Conservation (phyloP, 208 protist genomes). For the Trypanosoma lewisi region DNA sequence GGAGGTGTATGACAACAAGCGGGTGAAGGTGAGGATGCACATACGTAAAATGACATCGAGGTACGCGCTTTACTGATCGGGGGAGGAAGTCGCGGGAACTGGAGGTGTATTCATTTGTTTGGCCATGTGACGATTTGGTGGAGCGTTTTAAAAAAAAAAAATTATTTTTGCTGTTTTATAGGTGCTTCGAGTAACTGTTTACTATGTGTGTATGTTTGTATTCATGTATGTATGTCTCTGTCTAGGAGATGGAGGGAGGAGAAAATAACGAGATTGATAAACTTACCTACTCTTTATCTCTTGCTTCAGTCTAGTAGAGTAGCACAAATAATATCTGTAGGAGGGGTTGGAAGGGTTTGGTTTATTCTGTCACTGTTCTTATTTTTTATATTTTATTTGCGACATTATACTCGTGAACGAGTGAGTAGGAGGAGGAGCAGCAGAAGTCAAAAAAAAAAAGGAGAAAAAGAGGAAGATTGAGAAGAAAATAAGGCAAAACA, state of each 20-base stretch:
- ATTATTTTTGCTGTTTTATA: not conserved
- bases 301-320: too few relatives aligned
- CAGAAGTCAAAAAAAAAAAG: slow-evolving; percentile 9
- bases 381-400: too few relatives aligned
- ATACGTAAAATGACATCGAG: slow-evolving; percentile 81
- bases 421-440: too few relatives aligned
- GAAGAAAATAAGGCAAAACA: not conserved
- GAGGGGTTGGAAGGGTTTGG: not conserved
- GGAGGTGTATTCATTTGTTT: not conserved
- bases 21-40: slow-evolving; percentile 91
- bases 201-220: too few relatives aligned
- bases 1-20: slow-evolving; percentile 93
- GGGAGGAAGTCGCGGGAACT: not conserved
- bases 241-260: too few relatives aligned
- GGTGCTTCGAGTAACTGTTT: too few relatives aligned
- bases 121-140: not conserved
- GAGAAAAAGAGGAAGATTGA: not conserved
- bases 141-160: not conserved
- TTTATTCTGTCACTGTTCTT: not conserved
- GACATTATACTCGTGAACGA: too few relatives aligned
- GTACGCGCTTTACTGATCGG: slow-evolving; percentile 63
- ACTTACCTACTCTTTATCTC: too few relatives aligned
- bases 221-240: too few relatives aligned
- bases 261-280: too few relatives aligned
- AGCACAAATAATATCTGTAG: too few relatives aligned